Evolutionary conservation across 2,329 filamentous ascomycete genomes (phyloP).

Genomic region (Hawksworthiomyces lignivorus): DNA sequence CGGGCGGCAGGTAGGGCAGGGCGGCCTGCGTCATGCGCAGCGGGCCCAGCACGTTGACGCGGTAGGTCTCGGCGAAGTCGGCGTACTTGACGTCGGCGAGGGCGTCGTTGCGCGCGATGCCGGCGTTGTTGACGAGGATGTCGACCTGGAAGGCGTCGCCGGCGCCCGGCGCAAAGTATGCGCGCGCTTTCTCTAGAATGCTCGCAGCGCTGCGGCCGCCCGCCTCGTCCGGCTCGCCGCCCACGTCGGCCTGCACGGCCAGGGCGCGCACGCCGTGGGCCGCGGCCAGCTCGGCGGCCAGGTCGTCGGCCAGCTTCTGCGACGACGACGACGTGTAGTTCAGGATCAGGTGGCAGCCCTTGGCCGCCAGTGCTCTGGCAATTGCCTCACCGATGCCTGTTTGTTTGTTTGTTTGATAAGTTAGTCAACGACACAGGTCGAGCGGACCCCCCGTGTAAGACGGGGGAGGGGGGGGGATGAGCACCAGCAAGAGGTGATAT

Average conservation of each 20-base stretch:
- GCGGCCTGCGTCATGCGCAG: slow-evolving; percentile 69
- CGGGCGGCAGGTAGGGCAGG: slow-evolving; percentile 58
- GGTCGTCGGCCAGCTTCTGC: slow-evolving; percentile 40
- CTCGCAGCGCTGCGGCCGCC: slow-evolving; percentile 36
- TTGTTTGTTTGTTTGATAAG: too few species aligned
- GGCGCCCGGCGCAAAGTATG: slow-evolving; percentile 42
- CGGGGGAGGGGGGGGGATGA: too few species aligned
- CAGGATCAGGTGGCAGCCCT: slow-evolving; percentile 61
- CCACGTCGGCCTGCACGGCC: slow-evolving; percentile 64
- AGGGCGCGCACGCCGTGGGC: slow-evolving; percentile 53
- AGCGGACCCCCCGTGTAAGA: too few species aligned
- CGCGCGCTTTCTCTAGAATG: slow-evolving; percentile 37
- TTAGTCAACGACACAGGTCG: too few species aligned
- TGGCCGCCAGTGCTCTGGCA: slow-evolving; percentile 62
- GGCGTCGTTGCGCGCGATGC: slow-evolving; percentile 57
- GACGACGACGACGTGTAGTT: slow-evolving; percentile 54
- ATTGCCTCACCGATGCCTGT: slow-evolving; percentile 63
- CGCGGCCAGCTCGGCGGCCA: slow-evolving; percentile 52
- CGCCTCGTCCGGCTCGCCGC: slow-evolving; percentile 47
- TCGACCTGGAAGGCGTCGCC: slow-evolving; percentile 56
- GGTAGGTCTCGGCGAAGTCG: slow-evolving; percentile 66
- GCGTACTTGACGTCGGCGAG: slow-evolving; percentile 54
- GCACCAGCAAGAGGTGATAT: too few species aligned
- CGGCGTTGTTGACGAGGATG: slow-evolving; percentile 84
- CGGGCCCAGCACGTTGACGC: slow-evolving; percentile 75